phyloP scores from a whole-genome alignment of 2,329 filamentous ascomycete genomes.

The Colletotrichum karsti region DNA sequence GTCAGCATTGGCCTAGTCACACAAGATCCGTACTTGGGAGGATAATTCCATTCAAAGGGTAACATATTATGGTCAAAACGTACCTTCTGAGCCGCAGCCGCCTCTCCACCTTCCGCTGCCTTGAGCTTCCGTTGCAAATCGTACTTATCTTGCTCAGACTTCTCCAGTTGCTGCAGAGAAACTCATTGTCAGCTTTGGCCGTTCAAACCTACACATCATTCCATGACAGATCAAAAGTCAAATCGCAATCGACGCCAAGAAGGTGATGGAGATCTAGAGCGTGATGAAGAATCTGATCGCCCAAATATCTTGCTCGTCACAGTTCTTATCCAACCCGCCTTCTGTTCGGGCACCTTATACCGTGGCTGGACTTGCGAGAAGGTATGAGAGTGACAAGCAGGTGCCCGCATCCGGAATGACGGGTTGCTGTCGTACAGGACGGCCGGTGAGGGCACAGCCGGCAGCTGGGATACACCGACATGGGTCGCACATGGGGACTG shows the following conservation, averaged over 20 bases:
- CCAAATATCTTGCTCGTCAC: conserved; percentile 4
- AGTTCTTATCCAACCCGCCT: background rate
- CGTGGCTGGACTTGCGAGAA: background rate
- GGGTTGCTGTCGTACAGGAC: conserved; percentile 21
- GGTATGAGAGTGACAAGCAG: background rate
- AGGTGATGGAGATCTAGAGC: background rate
- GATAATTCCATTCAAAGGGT: too few relatives aligned
- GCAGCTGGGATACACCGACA: background rate
- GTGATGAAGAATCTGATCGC: background rate
- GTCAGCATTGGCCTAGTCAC: too few relatives aligned
- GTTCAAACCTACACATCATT: background rate
- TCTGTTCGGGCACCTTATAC: background rate
- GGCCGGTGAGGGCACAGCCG: background rate
- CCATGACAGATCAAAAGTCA: background rate
- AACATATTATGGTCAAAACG: conserved; percentile 35
- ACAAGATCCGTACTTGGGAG: too few relatives aligned
- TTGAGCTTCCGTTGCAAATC: conserved; percentile 65
- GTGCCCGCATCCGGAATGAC: background rate
- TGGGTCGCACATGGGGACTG: background rate
- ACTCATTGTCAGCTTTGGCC: conserved; percentile 32
- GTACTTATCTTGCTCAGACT: conserved; percentile 63
- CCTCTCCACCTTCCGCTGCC: conserved; percentile 57
- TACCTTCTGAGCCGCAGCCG: conserved; percentile 62
- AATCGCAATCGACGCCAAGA: background rate
- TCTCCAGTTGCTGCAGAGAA: conserved; percentile 62